phyloP scores from a whole-genome alignment of 352 stramenopile genomes.

The Phytophthora pini region DNA sequence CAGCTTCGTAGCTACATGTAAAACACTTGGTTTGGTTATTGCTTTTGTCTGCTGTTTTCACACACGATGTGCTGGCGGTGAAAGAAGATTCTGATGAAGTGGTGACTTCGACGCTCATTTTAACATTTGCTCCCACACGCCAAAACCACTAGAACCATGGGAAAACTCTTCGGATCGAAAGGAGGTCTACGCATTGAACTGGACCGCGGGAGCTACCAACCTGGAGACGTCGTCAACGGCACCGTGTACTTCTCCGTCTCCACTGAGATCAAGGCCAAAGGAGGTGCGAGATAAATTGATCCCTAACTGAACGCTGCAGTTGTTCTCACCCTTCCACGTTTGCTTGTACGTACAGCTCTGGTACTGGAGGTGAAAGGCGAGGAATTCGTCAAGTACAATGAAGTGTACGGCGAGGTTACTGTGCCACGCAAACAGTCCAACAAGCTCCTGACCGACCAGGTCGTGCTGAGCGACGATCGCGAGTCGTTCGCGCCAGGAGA shows the following conservation, averaged over 20 bases:
- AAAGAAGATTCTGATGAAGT: neutral
- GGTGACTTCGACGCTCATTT: constrained; percentile 10
- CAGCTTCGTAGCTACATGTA: neutral
- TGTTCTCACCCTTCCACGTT: neutral
- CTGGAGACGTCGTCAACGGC: constrained; percentile 33
- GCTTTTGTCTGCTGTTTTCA: constrained; percentile 10
- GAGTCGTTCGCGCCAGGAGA: constrained; percentile 52
- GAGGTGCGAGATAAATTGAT: neutral
- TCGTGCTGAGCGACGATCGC: constrained; percentile 49
- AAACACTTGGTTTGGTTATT: constrained; percentile 11
- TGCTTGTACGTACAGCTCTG: constrained; percentile 17
- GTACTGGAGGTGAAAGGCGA: constrained; percentile 32
- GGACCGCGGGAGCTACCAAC: constrained; percentile 24
- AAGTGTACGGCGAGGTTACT: constrained; percentile 24
- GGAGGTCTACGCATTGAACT: constrained; percentile 32
- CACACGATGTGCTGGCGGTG: constrained; percentile 6
- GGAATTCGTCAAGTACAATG: constrained; percentile 39
- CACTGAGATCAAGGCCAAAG: constrained; percentile 35
- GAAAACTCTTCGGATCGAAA: constrained; percentile 35
- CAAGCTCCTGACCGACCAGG: constrained; percentile 30
- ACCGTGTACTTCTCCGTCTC: constrained; percentile 35
- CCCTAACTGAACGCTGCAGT: neutral
- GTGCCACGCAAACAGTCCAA: constrained; percentile 23
- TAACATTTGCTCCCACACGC: constrained; percentile 16
- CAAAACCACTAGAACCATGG: constrained; percentile 10